Percentiles rank a stretch among this genome's conserved stretches.
Evolutionary conservation across 495 filamentous ascomycete genomes (phyloP).

Genomic region (Aspergillus nidulans): DNA sequence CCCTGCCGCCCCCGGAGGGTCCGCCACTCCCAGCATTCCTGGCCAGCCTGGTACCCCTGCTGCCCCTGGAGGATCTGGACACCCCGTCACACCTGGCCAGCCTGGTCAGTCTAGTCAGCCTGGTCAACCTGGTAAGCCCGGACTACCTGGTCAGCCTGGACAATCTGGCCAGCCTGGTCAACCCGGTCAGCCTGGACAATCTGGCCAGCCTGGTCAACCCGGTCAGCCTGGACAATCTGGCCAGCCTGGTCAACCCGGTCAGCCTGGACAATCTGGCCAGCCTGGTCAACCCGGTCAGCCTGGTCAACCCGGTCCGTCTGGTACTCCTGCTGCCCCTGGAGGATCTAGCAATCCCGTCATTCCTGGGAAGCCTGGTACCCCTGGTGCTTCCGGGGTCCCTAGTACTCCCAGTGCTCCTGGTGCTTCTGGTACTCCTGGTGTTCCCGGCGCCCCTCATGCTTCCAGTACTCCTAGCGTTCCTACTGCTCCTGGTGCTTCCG

Average conservation of each 20-base stretch:
- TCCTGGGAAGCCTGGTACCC: neutral
- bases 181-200: neutral
- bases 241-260: conserved; percentile 6
- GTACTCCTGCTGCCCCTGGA: neutral
- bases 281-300: neutral
- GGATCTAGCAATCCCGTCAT: no score
- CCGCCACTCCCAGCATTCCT: conserved; percentile 2
- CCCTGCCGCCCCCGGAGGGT: conserved; percentile 7
- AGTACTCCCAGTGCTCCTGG: neutral
- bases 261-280: neutral
- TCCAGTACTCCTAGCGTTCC: no score
- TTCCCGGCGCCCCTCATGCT: no score
- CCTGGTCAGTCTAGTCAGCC: conserved; percentile 5
- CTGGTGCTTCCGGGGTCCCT: neutral
- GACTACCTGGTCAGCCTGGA: conserved; percentile 5
- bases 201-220: conserved; percentile 2
- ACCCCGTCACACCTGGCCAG: conserved; percentile 1
- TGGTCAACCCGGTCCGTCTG: neutral
- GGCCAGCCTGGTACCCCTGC: conserved; percentile 6
- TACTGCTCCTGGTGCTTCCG: neutral
- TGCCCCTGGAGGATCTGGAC: conserved; percentile 1
- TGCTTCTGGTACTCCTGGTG: neutral
- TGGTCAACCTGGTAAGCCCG: neutral
- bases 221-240: conserved; percentile 5
- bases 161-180: conserved; percentile 8